Evolutionary conservation across 345 rosid genomes (phyloP).

Genomic region (Euphorbia tirucalli): DNA sequence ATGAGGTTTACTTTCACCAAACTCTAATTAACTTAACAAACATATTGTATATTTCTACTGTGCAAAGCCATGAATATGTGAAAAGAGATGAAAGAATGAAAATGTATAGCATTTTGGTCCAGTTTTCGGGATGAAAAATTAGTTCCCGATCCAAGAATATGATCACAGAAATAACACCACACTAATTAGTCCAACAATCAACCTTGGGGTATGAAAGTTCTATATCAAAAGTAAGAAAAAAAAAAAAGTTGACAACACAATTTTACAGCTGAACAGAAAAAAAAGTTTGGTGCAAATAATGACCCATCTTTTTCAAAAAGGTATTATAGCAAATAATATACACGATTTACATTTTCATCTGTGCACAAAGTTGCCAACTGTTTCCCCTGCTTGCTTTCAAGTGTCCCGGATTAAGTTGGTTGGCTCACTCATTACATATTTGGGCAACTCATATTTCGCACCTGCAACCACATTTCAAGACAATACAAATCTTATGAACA

Average conservation of each 20-base stretch:
- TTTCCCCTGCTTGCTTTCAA: background rate
- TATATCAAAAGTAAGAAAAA: no score
- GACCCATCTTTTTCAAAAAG: background rate
- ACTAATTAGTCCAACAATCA: background rate
- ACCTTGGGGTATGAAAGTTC: background rate
- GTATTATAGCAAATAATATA: slow-evolving; percentile 18
- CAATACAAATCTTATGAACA: background rate
- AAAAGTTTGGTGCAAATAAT: slow-evolving; percentile 1
- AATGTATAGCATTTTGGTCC: no score
- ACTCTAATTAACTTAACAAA: no score
- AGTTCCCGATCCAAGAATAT: background rate
- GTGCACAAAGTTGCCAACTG: slow-evolving; percentile 6
- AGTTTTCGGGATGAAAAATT: no score
- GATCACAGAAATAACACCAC: background rate
- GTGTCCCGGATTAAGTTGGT: slow-evolving; percentile 57
- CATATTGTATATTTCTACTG: no score
- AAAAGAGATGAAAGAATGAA: no score
- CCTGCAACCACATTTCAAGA: slow-evolving; percentile 46
- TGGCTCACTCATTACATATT: slow-evolving; percentile 76
- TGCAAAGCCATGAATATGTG: no score
- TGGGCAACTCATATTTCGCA: slow-evolving; percentile 79
- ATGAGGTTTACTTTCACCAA: no score
- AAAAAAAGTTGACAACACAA: slow-evolving; percentile 4
- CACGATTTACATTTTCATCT: slow-evolving; percentile 25
- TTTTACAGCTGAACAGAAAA: background rate